Evolutionary conservation across 1,284 basidiomycete species (phyloP), one percentile per base, ranked within the genome.

Genomic region (Agroathelia rolfsii): DNA sequence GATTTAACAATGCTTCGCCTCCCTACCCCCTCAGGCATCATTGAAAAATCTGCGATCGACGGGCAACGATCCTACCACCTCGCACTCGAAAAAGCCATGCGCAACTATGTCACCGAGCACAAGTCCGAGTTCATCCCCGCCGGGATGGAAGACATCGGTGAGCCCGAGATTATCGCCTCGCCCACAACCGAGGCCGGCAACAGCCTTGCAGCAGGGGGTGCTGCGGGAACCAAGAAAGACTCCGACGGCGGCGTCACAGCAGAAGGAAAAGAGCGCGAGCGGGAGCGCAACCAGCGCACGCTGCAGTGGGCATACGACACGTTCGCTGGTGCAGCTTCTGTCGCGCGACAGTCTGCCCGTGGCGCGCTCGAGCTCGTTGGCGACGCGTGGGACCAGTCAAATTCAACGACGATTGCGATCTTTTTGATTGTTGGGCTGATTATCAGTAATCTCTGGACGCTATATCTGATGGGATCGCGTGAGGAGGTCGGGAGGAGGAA

Each of bases 31-130:
- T 22, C 25, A 90, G 88, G 89, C 36, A 87, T 98, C 47, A 95
- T 98, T 48, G 92, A 96, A 50, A 79, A 75, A 45, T 89, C 85
- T 0, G 82, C 76, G 5, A 78, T 96, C 32, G 93, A 96, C n/a
- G 94, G 95, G 2, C 94, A 98, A 52, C 93, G 84, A 56, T 64
- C 69, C 32, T 95, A 93, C 53, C 89, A 96, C 51, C 51, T 57
- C 11, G 90, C 90, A 26, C 69, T 97, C 4, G 88, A 94, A 43
- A 72, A 65, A 41, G 79, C 78, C 5, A 92, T 97, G 78, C 72
- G 86, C 17, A 61, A 61, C 31, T 94, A 97, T 61, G 92, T 97
- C 49, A 70, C 81, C 39, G 77, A 82, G 34, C 89, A 98, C 54
- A 72, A 81, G 37, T 71, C 73, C 40, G 93, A 97, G 59, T 97